These are phyloP conservation scores for Aspergillus piperis DNA, from an alignment of 2,329 filamentous ascomycete genomes.

Conservation along the genomic window DNA sequence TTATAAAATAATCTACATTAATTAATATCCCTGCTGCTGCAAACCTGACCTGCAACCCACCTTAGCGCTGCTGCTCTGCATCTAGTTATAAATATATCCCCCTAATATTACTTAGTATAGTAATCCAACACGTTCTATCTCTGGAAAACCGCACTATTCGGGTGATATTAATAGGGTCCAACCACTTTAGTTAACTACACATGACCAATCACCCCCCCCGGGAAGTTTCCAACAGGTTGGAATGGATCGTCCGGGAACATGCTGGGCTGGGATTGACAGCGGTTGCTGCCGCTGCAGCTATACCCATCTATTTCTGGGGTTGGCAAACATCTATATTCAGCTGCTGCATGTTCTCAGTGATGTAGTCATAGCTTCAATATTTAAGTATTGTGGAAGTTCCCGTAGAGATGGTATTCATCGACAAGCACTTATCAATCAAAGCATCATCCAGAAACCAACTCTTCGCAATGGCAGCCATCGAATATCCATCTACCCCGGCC, in stretches of 20 bases:
- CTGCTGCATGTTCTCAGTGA: not conserved
- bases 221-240: not conserved
- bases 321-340: not conserved
- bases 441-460: not conserved
- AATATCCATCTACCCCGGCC: not conserved
- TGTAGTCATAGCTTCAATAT: too few relatives aligned
- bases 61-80: not conserved
- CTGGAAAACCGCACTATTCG: not conserved
- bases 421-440: not conserved
- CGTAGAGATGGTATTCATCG: too few relatives aligned
- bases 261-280: not conserved
- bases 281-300: not conserved
- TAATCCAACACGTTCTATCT: not conserved
- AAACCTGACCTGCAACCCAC: too few relatives aligned
- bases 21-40: not conserved
- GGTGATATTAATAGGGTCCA: conserved; percentile 8
- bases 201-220: not conserved
- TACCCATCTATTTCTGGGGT: not conserved
- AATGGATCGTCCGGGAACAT: not conserved
- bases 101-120: not conserved
- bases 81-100: conserved; percentile 2
- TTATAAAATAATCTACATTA: conserved; percentile 1
- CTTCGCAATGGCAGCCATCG: not conserved
- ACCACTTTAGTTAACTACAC: not conserved
- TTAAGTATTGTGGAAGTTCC: too few relatives aligned